A percentile compares a stretch with the other conserved stretches of the same genome.
Conservation (phyloP, 768 basidiomycete genomes). For the Mycena capillaripes region DNA sequence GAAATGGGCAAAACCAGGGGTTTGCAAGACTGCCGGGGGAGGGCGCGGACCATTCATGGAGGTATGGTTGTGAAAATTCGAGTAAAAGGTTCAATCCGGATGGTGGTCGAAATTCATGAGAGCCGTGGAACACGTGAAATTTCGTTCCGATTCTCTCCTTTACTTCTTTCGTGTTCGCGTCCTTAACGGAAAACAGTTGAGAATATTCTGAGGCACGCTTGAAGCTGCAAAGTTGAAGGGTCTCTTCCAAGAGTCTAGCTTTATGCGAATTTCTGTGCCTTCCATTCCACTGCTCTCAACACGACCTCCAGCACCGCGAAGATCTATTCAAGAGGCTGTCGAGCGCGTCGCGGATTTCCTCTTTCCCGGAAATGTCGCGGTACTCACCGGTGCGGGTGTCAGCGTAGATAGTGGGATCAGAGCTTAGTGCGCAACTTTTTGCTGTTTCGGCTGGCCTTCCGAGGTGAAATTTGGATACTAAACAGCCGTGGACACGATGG, state of each 20-base stretch:
- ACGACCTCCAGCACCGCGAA: conserved; percentile 48
- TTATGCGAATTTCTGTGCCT: conserved; percentile 87
- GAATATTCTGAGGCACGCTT: no score
- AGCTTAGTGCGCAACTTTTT: conserved; percentile 68
- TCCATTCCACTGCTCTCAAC: conserved; percentile 76
- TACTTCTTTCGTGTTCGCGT: no score
- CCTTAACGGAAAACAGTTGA: no score
- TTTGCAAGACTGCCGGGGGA: conserved; percentile 70
- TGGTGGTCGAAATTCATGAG: conserved; percentile 3
- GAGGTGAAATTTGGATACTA: not conserved
- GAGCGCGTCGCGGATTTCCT: conserved; percentile 79
- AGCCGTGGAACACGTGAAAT: conserved; percentile 27
- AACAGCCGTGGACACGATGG: conserved; percentile 80
- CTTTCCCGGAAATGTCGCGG: conserved; percentile 73
- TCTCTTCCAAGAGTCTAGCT: not conserved
- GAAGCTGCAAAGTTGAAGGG: no score
- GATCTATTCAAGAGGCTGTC: conserved; percentile 66
- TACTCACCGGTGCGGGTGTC: conserved; percentile 93
- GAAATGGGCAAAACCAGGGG: conserved; percentile 90
- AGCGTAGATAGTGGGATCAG: conserved; percentile 96
- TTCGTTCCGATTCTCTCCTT: no score
- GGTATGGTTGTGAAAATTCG: not conserved
- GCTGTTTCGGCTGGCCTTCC: not conserved
- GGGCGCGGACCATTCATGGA: conserved; percentile 50
- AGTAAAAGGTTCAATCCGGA: not conserved